Evolutionary conservation across 208 protist genomes (phyloP).

Genomic region (Naegleria fowleri): DNA sequence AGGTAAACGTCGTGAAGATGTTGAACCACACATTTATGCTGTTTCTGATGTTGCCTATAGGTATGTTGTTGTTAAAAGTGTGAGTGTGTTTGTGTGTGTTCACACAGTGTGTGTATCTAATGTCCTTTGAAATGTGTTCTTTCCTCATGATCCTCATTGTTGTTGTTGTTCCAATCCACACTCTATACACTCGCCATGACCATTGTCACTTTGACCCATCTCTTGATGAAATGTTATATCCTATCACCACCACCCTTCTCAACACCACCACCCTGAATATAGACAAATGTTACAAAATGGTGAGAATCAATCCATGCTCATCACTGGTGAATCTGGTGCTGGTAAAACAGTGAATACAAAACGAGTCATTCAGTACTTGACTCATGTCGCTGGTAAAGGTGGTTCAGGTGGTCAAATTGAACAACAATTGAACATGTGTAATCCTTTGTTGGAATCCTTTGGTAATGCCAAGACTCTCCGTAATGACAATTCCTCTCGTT

Average conservation of each 20-base stretch:
- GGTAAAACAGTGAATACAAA: constrained; percentile 63
- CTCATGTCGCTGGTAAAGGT: constrained; percentile 16
- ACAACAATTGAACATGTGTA: constrained; percentile 51
- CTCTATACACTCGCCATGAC: too few species aligned
- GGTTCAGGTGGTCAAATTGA: constrained; percentile 42
- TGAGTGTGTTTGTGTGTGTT: too few species aligned
- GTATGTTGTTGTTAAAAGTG: too few species aligned
- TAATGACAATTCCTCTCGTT: constrained; percentile 77
- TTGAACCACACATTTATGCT: constrained; percentile 45
- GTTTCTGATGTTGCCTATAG: constrained; percentile 43
- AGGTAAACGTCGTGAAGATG: constrained; percentile 33
- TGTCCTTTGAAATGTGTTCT: too few species aligned
- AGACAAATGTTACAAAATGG: constrained; percentile 35
- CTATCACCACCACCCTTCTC: constrained; percentile 25
- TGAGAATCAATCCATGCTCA: constrained; percentile 46
- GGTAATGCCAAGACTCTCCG: constrained; percentile 76
- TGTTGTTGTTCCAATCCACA: too few species aligned
- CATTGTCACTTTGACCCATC: too few species aligned
- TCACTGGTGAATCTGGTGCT: constrained; percentile 64
- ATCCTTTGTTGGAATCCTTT: constrained; percentile 76
- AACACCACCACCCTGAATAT: constrained; percentile 37
- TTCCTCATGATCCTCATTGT: too few species aligned
- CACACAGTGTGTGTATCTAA: too few species aligned
- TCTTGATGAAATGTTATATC: too few species aligned
- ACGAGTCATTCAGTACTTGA: constrained; percentile 54